phyloP scores from a whole-genome alignment of 495 filamentous ascomycete genomes.

The Terfezia claveryi region DNA sequence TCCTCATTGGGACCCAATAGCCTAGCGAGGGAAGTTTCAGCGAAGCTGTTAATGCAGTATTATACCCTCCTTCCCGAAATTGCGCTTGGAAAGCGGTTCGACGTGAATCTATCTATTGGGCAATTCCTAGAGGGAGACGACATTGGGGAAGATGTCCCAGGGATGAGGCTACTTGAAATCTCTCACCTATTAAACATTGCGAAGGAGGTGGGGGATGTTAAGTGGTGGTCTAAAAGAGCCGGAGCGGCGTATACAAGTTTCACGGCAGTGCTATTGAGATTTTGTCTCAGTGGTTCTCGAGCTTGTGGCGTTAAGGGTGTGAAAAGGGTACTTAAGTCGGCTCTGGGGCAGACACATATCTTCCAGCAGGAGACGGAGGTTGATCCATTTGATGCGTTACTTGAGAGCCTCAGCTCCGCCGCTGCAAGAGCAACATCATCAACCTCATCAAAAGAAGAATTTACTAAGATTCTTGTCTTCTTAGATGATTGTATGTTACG shows the following conservation, averaged over 20 bases:
- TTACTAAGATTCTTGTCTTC: slow-evolving; percentile 8
- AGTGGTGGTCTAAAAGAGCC: slow-evolving; percentile 18
- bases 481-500: slow-evolving; percentile 13
- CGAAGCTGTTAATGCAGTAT: slow-evolving; percentile 51
- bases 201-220: slow-evolving; percentile 12
- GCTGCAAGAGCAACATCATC: neutral
- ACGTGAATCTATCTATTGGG: slow-evolving; percentile 28
- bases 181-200: slow-evolving; percentile 14
- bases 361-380: slow-evolving; percentile 13
- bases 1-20: slow-evolving; percentile 12
- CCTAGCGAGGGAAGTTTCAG: slow-evolving; percentile 55
- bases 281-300: too few species aligned
- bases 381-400: slow-evolving; percentile 13
- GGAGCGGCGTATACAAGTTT: neutral
- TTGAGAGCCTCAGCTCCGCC: slow-evolving; percentile 11
- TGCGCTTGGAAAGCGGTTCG: slow-evolving; percentile 63
- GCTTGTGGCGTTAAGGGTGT: neutral
- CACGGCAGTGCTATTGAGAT: neutral
- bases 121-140: slow-evolving; percentile 5
- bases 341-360: slow-evolving; percentile 4
- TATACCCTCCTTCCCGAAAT: slow-evolving; percentile 62
- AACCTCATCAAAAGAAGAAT: neutral
- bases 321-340: neutral
- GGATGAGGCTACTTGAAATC: slow-evolving; percentile 13
- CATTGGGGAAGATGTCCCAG: neutral